Evolutionary conservation across 2,329 filamentous ascomycete species (phyloP), one percentile per base, ranked within the genome.

Genomic region (Fusarium sp.): DNA sequence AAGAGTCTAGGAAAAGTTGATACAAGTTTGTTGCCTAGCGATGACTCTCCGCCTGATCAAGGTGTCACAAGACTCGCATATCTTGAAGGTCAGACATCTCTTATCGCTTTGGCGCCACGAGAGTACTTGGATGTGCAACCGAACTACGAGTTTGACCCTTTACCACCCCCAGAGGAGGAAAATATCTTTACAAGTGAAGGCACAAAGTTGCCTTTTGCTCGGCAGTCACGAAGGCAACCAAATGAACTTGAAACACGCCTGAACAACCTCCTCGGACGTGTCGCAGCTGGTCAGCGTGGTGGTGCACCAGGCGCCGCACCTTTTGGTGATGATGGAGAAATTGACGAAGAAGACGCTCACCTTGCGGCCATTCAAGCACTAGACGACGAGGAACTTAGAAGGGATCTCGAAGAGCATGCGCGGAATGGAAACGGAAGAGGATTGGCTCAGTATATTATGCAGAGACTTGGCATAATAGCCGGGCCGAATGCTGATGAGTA

Each of bases 91-190:
- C 89, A 91, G 6, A 92, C 91, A 2, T 83, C 86, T 3, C 86
- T 97, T 26, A 91, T 95, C 74, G 86, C 88, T 0, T 83, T 92
- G 41, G 85, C 96, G 10, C 93, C 94, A 2, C 85, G 86, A 3
- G 81, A 83, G 12, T 87, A 93, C 74, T 89, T 94, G 14, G 85
- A 87, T 20, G 83, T 86, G 37, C 85, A 90, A 49, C 90, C 91
- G 5, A 94, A 89, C 74, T 90, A 92, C 69, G 89, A 93, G 20
- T 96, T 93, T 26, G 95, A 97, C 77, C 94, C 94, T 3, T 83
- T 97, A 17, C 93, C 94, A 23, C 95, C 94, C 3, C 80, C 86
- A 1, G 82, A 88, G 40, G 81, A 82, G 18, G 81, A 86, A 12
- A 89, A 90, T 44, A 73, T 75, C 26, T 75, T 75, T n/a, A 64